Conservation (phyloP, 345 rosid genomes). For the Zanthoxylum bungeanum region DNA sequence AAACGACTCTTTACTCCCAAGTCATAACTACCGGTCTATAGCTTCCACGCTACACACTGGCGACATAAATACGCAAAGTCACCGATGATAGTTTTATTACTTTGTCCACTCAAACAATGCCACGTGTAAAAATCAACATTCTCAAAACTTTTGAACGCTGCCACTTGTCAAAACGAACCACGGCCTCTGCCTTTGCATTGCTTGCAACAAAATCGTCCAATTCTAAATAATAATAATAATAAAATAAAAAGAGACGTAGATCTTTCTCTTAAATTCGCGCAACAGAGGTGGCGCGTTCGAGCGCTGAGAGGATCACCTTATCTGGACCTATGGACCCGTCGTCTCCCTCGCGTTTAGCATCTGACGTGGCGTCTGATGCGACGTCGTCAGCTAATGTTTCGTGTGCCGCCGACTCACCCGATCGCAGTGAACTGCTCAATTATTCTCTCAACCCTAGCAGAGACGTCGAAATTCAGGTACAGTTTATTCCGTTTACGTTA, state of each 20-base stretch:
- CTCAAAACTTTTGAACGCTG: no score
- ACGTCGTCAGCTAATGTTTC: constrained; percentile 29
- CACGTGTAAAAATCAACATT: no score
- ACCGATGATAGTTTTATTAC: no score
- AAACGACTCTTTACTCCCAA: no score
- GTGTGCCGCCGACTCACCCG: constrained; percentile 43
- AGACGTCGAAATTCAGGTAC: constrained; percentile 59
- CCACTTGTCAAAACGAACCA: background rate
- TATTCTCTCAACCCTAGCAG: constrained; percentile 43
- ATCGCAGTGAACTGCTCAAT: constrained; percentile 44
- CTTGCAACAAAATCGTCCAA: background rate
- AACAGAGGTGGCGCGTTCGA: constrained; percentile 46
- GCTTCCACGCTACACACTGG: no score
- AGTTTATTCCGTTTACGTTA: no score
- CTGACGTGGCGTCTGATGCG: no score
- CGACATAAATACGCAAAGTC: no score
- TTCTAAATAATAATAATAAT: background rate
- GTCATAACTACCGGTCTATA: background rate
- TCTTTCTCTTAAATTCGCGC: constrained; percentile 15
- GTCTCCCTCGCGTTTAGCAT: constrained; percentile 29
- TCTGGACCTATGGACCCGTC: constrained; percentile 30
- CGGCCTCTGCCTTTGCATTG: background rate
- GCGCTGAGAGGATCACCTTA: constrained; percentile 31
- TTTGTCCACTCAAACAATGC: no score
- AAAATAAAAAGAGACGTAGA: constrained; percentile 3